Evolutionary conservation across 1,284 basidiomycete species (phyloP).

Genomic region (Ganoderma resinaceum): DNA sequence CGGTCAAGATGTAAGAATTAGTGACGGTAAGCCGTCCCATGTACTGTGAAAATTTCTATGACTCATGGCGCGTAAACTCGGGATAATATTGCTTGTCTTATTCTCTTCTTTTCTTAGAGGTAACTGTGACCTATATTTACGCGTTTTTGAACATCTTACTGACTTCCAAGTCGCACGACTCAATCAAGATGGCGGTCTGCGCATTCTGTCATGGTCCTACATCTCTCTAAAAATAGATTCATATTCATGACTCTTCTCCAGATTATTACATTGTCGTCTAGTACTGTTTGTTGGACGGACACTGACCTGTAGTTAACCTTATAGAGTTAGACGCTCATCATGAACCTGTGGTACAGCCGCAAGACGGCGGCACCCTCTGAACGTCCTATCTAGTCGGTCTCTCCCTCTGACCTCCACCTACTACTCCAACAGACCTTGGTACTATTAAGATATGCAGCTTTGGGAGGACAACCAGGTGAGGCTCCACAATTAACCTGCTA

Average conservation of each 20-base stretch:
- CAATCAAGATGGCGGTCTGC: background rate
- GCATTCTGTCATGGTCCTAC: background rate
- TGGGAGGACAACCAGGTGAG: background rate
- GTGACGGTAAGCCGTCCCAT: too few species aligned
- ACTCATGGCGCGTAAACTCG: background rate
- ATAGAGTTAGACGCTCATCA: conserved; percentile 28
- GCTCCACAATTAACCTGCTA: background rate
- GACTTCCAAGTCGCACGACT: background rate
- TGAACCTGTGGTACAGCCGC: conserved; percentile 34
- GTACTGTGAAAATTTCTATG: too few species aligned
- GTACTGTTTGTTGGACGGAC: conserved; percentile 21
- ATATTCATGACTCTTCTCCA: background rate
- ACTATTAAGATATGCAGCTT: background rate
- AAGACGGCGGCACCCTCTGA: conserved; percentile 20
- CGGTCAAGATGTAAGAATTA: too few species aligned
- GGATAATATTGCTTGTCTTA: too few species aligned
- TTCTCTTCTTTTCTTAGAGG: too few species aligned
- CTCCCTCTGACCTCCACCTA: conserved; percentile 36
- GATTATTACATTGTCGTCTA: background rate
- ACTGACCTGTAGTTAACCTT: conserved; percentile 5
- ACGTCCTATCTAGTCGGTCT: conserved; percentile 33
- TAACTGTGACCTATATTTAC: too few species aligned
- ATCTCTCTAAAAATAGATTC: background rate
- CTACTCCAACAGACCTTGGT: background rate
- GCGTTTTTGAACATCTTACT: too few species aligned